Base-by-base conservation (phyloP, 2,329 filamentous ascomycete genomes). In the Metarhizium guizhouense region DNA sequence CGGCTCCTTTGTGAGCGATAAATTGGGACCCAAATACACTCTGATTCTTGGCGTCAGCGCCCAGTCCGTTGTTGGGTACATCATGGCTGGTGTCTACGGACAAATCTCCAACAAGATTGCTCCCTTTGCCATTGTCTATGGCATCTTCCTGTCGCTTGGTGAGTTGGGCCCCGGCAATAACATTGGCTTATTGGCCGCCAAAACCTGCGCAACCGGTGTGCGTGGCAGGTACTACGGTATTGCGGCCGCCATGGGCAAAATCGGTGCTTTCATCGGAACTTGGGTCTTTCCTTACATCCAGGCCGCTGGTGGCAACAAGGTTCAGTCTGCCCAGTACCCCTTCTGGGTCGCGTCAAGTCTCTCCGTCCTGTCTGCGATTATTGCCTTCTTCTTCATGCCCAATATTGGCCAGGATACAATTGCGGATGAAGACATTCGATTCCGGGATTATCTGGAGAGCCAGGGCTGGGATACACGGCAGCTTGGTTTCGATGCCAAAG, bases 131-230 rank as follows among this genome's bases (percentile, higher is more conserved):
- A 90, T 85, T 8, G 83, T 83, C 61, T 96, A 95, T 71, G 70
- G 74, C 3, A 69, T 73, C 30, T 73, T 73, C 58, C 61, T 68
- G 47, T 64, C 70, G 0, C 67, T 72, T 2, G 71, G 71, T 40
- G 70, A 73, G 69, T 73, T 95, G 43, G 91, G 92, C 0, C 90
- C 92, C 0, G 92, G 92, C 11, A 88, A 96, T 74, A 96, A 96
- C 68, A 95, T 96, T 62, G 91, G 91, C 3, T 79, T 96, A 0
- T 70, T 95, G 38, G 91, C 92, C 0, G 87, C 88, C 50, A 96
- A 96, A 75, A 92, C 89, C 2, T 91, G 85, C 64, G 90, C 92
- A 0, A 96, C 92, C 4, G 87, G 88, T n/a, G 86, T 96, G 16
- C 82, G 91, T 47, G 92, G 91, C 3, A 76, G 76, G 47, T 87